Evolutionary conservation across 1,139 yeast genomes (phyloP).

Genomic region (Taiozyma onychis): DNA sequence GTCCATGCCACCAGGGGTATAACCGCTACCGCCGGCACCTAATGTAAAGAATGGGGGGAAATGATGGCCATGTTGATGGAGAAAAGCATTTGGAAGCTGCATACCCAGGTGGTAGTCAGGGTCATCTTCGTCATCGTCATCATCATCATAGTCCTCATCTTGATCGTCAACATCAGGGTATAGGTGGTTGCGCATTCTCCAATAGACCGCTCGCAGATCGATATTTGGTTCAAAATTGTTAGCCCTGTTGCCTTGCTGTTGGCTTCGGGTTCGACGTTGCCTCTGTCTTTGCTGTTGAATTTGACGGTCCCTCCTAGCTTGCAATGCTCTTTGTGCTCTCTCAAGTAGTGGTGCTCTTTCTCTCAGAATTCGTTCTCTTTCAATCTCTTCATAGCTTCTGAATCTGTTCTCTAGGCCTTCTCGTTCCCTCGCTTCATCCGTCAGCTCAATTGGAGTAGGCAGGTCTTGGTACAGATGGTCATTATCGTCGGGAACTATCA

Average conservation of each 20-base stretch:
- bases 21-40: background rate
- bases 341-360: background rate
- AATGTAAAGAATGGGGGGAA: background rate
- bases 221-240: background rate
- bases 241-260: background rate
- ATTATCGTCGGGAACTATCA: slow-evolving; percentile 1
- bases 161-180: background rate
- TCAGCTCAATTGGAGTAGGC: background rate
- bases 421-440: background rate
- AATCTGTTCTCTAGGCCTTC: background rate
- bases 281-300: background rate
- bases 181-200: background rate
- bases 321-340: background rate
- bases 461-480: background rate
- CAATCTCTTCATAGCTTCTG: background rate
- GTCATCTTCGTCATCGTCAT: background rate
- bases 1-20: slow-evolving; percentile 7
- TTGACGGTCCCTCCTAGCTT: background rate
- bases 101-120: slow-evolving; percentile 1
- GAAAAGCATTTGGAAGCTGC: background rate
- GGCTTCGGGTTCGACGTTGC: background rate
- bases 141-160: slow-evolving; percentile 2
- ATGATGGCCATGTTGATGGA: background rate
- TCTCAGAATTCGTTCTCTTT: background rate
- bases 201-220: background rate